Base-by-base conservation (phyloP, 805 yeast genomes). In the Vanderwaltozyma polyspora region DNA sequence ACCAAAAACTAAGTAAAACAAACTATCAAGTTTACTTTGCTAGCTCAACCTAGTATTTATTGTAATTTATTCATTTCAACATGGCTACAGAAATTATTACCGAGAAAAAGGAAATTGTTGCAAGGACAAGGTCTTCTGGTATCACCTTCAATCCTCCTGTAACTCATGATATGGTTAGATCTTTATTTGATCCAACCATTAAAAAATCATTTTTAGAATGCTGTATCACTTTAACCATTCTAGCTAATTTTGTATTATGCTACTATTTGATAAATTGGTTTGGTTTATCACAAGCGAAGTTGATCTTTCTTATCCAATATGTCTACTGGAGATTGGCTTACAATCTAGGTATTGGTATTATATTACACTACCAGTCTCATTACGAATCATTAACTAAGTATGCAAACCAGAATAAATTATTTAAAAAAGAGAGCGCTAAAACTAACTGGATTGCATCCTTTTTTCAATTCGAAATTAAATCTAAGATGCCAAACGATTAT, bases 131-230 rank as follows among this genome's bases (percentile, higher is more conserved):
- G 12, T 49, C 62, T 6, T 49, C 59, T 15, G 61, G 57, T 11
- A 41, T 41, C 3, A 42, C 43, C 3, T 63, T 63, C 32, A 34
- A 42, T 5, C 64, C 64, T 1, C 67, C 67, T 10, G 47, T 70
- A 44, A 83, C 94, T 21, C 79, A 78, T 48, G 94, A 83, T 51
- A 82, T 83, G 91, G 79, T 83, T 23, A 67, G 84, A 41, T 77
- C 89, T 1, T 60, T 84, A 32, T 76, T 83, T 46, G 89, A 83
- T 59, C 91, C 93, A 3, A 69, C 78, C 1, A 57, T 81, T 34
- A 67, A 70, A 34, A 84, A 83, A 50, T 76, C 87, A 0, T 57
- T 70, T 33, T 66, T 76, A 31, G 94, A 83, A 50, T 42, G 68
- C n/a, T 44, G 70, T 25, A 81, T 82, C 38, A 66, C 79, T 16